Evolutionary conservation across 2,329 filamentous ascomycete genomes (phyloP).

Genomic region (Scorias spongiosa): DNA sequence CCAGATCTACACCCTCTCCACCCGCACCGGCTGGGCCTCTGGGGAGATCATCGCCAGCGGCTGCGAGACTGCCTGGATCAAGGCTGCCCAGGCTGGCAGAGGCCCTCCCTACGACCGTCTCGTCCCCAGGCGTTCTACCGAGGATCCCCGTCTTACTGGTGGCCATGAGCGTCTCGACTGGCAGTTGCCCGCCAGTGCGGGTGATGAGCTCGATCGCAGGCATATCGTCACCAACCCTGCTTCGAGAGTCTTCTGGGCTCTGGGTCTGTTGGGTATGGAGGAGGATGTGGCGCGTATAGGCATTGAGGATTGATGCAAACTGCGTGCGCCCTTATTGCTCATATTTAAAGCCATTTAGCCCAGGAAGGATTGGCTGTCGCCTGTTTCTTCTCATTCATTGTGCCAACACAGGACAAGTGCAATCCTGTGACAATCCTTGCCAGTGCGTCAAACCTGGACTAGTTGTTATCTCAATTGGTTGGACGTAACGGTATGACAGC

Average conservation of each 20-base stretch:
- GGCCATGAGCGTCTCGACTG: conserved; percentile 17
- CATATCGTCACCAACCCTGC: conserved; percentile 46
- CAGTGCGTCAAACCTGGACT: too few species aligned
- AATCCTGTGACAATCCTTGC: too few species aligned
- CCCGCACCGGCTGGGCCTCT: conserved; percentile 76
- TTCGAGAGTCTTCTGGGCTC: conserved; percentile 56
- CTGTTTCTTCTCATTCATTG: too few species aligned
- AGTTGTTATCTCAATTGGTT: too few species aligned
- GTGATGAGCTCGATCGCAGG: conserved; percentile 28
- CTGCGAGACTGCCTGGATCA: conserved; percentile 73
- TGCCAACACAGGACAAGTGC: too few species aligned
- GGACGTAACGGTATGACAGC: too few species aligned
- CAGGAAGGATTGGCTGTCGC: too few species aligned
- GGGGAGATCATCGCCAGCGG: conserved; percentile 67
- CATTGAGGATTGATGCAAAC: not conserved
- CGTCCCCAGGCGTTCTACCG: conserved; percentile 10
- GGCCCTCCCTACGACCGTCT: conserved; percentile 56
- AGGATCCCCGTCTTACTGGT: conserved; percentile 19
- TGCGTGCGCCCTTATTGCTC: too few species aligned
- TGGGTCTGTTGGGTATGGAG: conserved; percentile 66
- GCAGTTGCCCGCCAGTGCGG: conserved; percentile 10
- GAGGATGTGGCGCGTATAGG: conserved; percentile 42
- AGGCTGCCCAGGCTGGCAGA: conserved; percentile 53
- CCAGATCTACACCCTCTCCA: conserved; percentile 58
- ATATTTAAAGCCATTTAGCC: too few species aligned